Percentiles rank a stretch among this genome's conserved stretches.
Evolutionary conservation across 2,329 filamentous ascomycete species (phyloP).

Genomic region (Nemania sp.): DNA sequence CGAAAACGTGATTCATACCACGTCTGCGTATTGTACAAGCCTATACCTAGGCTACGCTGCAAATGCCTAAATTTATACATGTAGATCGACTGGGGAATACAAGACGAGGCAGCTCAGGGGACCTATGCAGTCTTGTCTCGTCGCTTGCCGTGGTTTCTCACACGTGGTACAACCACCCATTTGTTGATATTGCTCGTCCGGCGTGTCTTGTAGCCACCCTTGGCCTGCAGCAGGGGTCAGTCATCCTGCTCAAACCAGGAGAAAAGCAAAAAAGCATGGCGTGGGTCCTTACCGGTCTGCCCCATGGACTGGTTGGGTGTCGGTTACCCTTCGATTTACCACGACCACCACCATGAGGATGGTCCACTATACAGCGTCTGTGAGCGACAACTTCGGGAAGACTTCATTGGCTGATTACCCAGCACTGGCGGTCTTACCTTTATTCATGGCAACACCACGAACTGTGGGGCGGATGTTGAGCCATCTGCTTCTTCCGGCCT

Average conservation of each 20-base stretch:
- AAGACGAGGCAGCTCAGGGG: conserved; percentile 14
- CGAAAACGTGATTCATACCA: conserved; percentile 3
- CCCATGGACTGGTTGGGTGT: conserved; percentile 94
- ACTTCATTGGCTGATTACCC: background rate
- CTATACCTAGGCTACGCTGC: conserved; percentile 36
- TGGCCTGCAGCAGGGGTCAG: conserved; percentile 58
- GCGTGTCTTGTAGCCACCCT: conserved; percentile 90
- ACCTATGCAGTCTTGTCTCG: conserved; percentile 61
- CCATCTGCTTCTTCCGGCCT: conserved; percentile 92
- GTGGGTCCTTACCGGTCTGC: conserved; percentile 75
- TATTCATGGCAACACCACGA: conserved; percentile 98
- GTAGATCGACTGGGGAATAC: conserved; percentile 37
- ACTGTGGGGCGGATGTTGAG: conserved; percentile 93
- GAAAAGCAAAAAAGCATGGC: background rate
- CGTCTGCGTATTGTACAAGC: conserved; percentile 37
- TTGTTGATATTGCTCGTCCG: conserved; percentile 88
- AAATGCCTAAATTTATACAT: conserved; percentile 37
- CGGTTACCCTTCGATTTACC: conserved; percentile 99
- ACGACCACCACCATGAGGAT: conserved; percentile 98
- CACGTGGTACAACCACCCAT: conserved; percentile 81
- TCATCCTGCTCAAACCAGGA: conserved; percentile 6
- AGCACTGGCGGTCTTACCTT: conserved; percentile 59
- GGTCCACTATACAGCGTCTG: conserved; percentile 64
- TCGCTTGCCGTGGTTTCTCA: conserved; percentile 90
- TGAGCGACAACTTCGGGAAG: conserved; percentile 17